Evolutionary conservation across 2,329 filamentous ascomycete species (phyloP).

Genomic region (Fusarium musae): DNA sequence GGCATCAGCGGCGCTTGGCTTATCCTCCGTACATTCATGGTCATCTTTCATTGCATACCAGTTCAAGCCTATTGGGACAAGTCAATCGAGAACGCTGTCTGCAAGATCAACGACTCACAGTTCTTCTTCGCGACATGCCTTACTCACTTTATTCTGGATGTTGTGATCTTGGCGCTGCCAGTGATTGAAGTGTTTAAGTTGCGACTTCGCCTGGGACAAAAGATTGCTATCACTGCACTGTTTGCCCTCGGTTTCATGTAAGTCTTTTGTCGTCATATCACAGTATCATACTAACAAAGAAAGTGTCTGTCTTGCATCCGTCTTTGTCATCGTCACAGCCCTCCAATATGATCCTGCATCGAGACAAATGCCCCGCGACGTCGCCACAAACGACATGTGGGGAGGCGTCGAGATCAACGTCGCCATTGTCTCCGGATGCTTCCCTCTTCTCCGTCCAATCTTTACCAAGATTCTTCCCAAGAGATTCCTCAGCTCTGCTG

Average conservation of each 20-base stretch:
- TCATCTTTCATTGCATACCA: conserved; percentile 50
- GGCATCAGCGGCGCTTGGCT: conserved; percentile 43
- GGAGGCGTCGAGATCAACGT: conserved; percentile 38
- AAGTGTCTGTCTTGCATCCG: conserved; percentile 36
- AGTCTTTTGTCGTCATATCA: not conserved
- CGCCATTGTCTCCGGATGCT: conserved; percentile 40
- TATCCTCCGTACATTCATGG: conserved; percentile 46
- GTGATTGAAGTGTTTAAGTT: conserved; percentile 48
- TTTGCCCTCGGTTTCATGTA: conserved; percentile 47
- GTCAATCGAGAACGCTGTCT: conserved; percentile 41
- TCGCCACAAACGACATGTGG: conserved; percentile 33
- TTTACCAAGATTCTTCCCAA: conserved; percentile 37
- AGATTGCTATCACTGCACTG: conserved; percentile 43
- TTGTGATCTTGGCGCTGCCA: conserved; percentile 47
- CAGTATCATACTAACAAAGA: not conserved
- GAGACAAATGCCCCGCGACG: conserved; percentile 36
- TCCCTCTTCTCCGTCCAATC: conserved; percentile 39
- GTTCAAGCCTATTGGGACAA: conserved; percentile 50
- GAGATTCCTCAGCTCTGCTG: conserved; percentile 35
- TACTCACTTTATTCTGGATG: conserved; percentile 48
- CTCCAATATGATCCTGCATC: conserved; percentile 30
- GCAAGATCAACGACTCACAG: conserved; percentile 47
- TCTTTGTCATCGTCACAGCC: conserved; percentile 28
- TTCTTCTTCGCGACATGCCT: conserved; percentile 50
- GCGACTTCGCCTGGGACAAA: conserved; percentile 43